Evolutionary conservation across 2,329 filamentous ascomycete species (phyloP), one percentile per base, ranked within the genome.

Genomic region (Clarireedia paspali): DNA sequence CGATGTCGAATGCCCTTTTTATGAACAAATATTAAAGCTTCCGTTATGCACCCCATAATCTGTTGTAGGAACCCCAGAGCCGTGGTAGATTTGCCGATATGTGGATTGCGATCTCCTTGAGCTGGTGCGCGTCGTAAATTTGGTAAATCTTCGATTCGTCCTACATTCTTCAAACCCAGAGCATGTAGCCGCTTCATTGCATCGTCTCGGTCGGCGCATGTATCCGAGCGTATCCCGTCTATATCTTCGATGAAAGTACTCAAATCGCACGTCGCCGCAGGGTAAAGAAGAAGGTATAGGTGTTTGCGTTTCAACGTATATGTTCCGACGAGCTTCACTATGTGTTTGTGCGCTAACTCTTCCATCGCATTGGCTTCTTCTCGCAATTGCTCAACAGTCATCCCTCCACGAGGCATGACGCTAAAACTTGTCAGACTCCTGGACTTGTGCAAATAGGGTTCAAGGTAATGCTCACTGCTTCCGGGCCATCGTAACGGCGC

Each of bases 331-430:
- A 78, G 64, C 62, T 71, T 74, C 55, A 78, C 71, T 47, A 78
- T 74, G 62, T 78, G 76, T 47, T 72, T 71, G 59, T 78, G 76
- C 42, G 72, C 71, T 7, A 78, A 68, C 57, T 72, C 72, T 57
- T 75, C 72, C 75, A 78, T 77, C 4, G 74, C 74, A 57, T 74
- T 65, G 27, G 73, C 73, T 64, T 78, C 75, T 57, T 74, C 71
- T 46, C 73, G 71, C 47, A 78, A 64, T 49, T 70, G 67, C 9
- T 76, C 70, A 14, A 77, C 69, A 4, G 70, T 70, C 40, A 70
- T 66, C 17, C 62, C 55, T 30, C 58, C 49, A 12, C 51, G 57
- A 7, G 56, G 55, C 23, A 51, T 59, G 15, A 63, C 60, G 55
- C 58, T 62, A 15, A 15, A 46, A 30, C 27, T 45, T 38, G n/a